A percentile compares a stretch with the other conserved stretches of the same genome.
These are phyloP conservation scores for Austroboletus festivus DNA, from an alignment of 768 basidiomycete genomes.

Conservation along the genomic window DNA sequence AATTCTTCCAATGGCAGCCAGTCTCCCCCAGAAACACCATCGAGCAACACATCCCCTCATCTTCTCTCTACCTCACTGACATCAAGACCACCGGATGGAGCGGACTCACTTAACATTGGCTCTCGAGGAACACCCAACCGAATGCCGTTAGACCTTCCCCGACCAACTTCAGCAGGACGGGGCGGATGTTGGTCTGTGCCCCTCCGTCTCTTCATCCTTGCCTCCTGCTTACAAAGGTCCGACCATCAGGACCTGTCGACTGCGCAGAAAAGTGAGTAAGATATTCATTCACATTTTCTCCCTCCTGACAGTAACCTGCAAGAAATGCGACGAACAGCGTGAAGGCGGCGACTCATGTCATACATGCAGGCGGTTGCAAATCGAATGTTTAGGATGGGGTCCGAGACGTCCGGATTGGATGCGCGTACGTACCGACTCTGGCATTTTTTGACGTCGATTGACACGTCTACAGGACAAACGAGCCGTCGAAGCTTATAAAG, in stretches of 20 bases:
- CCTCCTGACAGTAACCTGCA: slow-evolving; percentile 8
- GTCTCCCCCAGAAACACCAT: slow-evolving; percentile 44
- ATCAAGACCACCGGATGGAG: slow-evolving; percentile 36
- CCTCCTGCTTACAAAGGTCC: slow-evolving; percentile 7
- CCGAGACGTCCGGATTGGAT: slow-evolving; percentile 86
- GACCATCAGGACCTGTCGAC: slow-evolving; percentile 68
- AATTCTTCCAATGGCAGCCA: slow-evolving; percentile 48
- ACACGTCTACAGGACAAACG: slow-evolving; percentile 64
- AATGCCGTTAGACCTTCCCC: slow-evolving; percentile 48
- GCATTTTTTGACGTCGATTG: slow-evolving; percentile 12
- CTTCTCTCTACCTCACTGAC: slow-evolving; percentile 36
- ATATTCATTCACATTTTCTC: background rate
- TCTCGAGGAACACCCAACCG: slow-evolving; percentile 44
- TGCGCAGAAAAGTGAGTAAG: slow-evolving; percentile 67
- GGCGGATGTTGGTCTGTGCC: slow-evolving; percentile 75
- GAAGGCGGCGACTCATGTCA: slow-evolving; percentile 77
- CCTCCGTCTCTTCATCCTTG: background rate
- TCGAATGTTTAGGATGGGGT: slow-evolving; percentile 85
- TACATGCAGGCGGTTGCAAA: slow-evolving; percentile 76
- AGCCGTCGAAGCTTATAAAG: slow-evolving; percentile 78
- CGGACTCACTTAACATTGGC: slow-evolving; percentile 18
- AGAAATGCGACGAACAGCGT: slow-evolving; percentile 90
- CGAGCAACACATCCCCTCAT: slow-evolving; percentile 46
- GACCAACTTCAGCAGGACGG: slow-evolving; percentile 54
- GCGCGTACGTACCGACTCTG: slow-evolving; percentile 49